Base-by-base conservation (phyloP, 495 filamentous ascomycete genomes). In the Lentithecium fluviatile region DNA sequence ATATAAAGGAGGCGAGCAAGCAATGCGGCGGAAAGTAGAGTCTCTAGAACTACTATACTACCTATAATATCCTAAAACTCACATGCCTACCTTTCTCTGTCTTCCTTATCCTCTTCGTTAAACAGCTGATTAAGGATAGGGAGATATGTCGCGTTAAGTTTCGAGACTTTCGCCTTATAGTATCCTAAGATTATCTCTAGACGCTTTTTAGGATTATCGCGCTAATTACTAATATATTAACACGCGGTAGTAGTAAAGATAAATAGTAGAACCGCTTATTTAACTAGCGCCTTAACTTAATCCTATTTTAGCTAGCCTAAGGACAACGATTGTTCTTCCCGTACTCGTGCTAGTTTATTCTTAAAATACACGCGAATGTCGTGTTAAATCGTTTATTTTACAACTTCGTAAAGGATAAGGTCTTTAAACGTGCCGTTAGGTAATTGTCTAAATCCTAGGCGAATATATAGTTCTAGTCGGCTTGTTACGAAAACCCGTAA, bases 301-400 rank as follows among this genome's bases (percentile, higher is more conserved):
- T 66, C 7, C 32, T 68, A 25, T 5, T 72, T 70, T 1, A 79
- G 80, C 80, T 78, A 83, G 29, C 49, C 56, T 43, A 34, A 17
- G 21, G 49, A 34, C 26, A 64, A 21, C 38, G 42, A 4, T 4
- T 34, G 52, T 13, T 40, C 17, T 32, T 49, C 37, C 19, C 32
- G 55, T 45, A 53, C 54, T 37, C 23, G 6, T 1, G 13, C 24
- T 25, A 65, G 46, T 37, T 62, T 46, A 37, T 63, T 21, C 10
- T 51, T 21, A 13, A 78, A 47, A 36, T 74, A 77, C 49, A 68
- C 36, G 15, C 56, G 52, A 50, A 77, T 70, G 52, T 78, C 75
- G 34, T 65, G 54, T 56, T 69, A 58, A 46, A 77, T 60, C 17
- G 69, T 56, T 15, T 47, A 20, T 54, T 63, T 40, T 19, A 66